Base-by-base conservation (phyloP, 2,329 filamentous ascomycete species). In the Ilyonectria sp. region DNA sequence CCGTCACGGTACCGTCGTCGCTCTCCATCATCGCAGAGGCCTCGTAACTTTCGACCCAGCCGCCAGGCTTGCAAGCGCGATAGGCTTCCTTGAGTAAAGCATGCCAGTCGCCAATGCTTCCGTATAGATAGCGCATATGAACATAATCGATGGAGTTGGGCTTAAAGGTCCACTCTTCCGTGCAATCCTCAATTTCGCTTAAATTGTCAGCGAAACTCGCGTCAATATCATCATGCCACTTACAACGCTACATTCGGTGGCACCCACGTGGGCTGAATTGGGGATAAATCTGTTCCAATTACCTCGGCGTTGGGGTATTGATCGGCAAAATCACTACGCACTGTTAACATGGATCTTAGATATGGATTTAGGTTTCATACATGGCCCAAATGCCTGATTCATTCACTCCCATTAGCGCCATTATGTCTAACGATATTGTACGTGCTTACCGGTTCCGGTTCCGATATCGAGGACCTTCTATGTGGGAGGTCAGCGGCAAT, bases 61-160 rank as follows among this genome's bases (percentile, higher is more conserved):
- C 89, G 7, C 89, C 89, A 0, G 90, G 89, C 68, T 85, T 86
- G 15, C 90, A 81, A 46, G 86, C 83, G 60, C 82, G 82, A 71
- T 80, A 88, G 4, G 85, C 79, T 60, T 87, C 85, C 37, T 79
- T 78, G 65, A 91, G 83, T 6, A 91, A 76, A 10, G 83, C 81
- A 29, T 83, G 82, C 79, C 89, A 91, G 69, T 90, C 88, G 4
- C 81, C 78, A 60, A 91, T 86, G 63, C 85, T 85, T 49, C 89
- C 90, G 0, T 85, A 81, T 64, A 91, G 79, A 68, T 87, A 82
- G 35, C 87, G 85, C 10, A 87, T 86, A 73, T 91, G 90, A 43
- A 92, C 86, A 67, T 86, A 89, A 76, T 92, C 89, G 71, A 90
- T 89, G 8, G 82, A 78, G 53, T 69, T 56, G 0, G 60, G 57